Conservation (phyloP, 2,329 filamentous ascomycete species). For the Trichoderma oligosporum region DNA sequence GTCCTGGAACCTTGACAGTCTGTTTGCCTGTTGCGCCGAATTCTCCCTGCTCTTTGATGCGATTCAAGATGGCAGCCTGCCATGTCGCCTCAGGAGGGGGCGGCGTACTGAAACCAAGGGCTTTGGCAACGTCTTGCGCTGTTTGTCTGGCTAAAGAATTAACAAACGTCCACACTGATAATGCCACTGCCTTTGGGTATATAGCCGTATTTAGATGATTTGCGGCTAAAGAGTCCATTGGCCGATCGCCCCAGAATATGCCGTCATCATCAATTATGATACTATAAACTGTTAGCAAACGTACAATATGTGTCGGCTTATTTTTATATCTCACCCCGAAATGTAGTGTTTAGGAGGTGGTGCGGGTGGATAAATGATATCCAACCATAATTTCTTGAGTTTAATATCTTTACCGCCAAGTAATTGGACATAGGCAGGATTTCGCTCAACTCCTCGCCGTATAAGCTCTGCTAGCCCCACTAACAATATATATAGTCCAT, state of each 20-base stretch:
- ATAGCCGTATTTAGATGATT: constrained; percentile 46
- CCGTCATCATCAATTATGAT: constrained; percentile 48
- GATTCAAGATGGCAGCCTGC: constrained; percentile 32
- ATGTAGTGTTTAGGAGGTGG: constrained; percentile 59
- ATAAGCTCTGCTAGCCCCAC: constrained; percentile 35
- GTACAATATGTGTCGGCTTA: no score
- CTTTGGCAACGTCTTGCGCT: constrained; percentile 39
- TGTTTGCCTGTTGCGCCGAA: constrained; percentile 26
- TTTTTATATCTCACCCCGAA: constrained; percentile 48
- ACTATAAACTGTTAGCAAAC: constrained; percentile 35
- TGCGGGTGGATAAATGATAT: constrained; percentile 55
- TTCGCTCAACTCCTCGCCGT: constrained; percentile 37
- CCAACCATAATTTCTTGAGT: constrained; percentile 54
- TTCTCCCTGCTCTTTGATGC: constrained; percentile 27
- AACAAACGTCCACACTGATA: constrained; percentile 51
- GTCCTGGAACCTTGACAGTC: constrained; percentile 25
- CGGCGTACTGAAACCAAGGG: constrained; percentile 41
- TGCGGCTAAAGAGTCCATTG: constrained; percentile 47
- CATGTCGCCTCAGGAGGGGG: constrained; percentile 30
- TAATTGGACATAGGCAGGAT: constrained; percentile 39
- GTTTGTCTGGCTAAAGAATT: constrained; percentile 47
- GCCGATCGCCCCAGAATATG: constrained; percentile 45
- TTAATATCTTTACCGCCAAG: constrained; percentile 47
- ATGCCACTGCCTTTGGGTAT: constrained; percentile 50
- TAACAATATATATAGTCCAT: constrained; percentile 18